phyloP scores from a whole-genome alignment of 2,329 filamentous ascomycete species.

The Colletotrichum cordylinicola region DNA sequence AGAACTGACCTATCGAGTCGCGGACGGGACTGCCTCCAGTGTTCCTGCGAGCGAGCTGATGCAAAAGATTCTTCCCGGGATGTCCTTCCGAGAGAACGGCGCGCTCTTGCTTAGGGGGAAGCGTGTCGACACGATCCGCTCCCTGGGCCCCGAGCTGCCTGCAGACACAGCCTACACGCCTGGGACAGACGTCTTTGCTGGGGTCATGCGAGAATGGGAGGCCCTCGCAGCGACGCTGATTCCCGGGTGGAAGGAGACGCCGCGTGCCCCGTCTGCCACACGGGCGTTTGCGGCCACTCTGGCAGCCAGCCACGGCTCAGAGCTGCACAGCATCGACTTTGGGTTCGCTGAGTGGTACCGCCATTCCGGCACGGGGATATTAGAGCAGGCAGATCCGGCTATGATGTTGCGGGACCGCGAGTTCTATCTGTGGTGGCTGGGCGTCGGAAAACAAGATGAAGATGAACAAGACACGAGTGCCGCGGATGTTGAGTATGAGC shows the following conservation, averaged over 20 bases:
- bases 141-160: neutral
- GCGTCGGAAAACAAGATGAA: neutral
- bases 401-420: neutral
- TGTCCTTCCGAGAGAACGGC: neutral
- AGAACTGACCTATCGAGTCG: accelerated
- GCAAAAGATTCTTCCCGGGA: neutral
- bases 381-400: neutral
- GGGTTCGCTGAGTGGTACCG: neutral
- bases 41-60: neutral
- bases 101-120: neutral
- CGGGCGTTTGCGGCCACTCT: neutral
- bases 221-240: neutral
- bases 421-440: neutral
- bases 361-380: neutral
- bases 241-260: accelerated
- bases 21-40: neutral
- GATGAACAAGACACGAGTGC: neutral
- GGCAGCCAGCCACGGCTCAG: neutral
- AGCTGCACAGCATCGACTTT: neutral
- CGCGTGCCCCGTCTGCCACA: neutral
- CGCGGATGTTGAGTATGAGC: neutral
- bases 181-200: neutral
- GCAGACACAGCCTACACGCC: neutral
- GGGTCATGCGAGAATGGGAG: neutral
- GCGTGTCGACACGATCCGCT: neutral